Conservation (phyloP, 2,329 filamentous ascomycete genomes). For the Aspergillus sp. region DNA sequence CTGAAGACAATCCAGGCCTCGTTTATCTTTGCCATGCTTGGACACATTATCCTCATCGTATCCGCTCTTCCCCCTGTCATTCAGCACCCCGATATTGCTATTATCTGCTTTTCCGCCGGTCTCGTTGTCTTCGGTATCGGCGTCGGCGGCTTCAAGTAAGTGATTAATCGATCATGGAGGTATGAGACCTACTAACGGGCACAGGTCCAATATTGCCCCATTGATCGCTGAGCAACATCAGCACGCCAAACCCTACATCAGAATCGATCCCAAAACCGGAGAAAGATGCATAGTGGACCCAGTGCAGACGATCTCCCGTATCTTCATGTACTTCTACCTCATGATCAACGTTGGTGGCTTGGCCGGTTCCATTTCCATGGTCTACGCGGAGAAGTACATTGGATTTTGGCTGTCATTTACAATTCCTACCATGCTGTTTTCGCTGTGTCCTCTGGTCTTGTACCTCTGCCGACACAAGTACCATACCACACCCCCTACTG, state of each 20-base stretch:
- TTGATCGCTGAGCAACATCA: constrained; percentile 70
- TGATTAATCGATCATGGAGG: neutral
- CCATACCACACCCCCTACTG: constrained; percentile 64
- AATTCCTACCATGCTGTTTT: constrained; percentile 66
- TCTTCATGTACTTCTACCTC: constrained; percentile 71
- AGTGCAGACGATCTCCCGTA: constrained; percentile 65
- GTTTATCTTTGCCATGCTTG: constrained; percentile 62
- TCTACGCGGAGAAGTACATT: constrained; percentile 72
- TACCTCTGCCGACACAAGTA: constrained; percentile 63
- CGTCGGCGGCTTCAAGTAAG: constrained; percentile 72
- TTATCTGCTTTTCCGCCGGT: constrained; percentile 64
- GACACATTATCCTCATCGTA: constrained; percentile 66
- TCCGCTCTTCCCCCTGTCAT: constrained; percentile 67
- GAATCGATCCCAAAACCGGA: constrained; percentile 53
- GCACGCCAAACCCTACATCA: constrained; percentile 58
- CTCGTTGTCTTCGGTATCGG: constrained; percentile 70
- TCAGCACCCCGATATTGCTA: constrained; percentile 54
- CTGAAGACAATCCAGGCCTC: constrained; percentile 71
- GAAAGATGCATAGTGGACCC: constrained; percentile 71
- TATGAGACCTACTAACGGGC: neutral
- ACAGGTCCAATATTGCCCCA: constrained; percentile 66
- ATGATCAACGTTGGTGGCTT: constrained; percentile 69
- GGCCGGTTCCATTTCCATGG: constrained; percentile 63
- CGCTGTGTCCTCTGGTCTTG: constrained; percentile 62
- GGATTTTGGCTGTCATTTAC: constrained; percentile 64